Percentiles rank a stretch among this genome's conserved stretches.
Conservation (phyloP, 83 land plant species). For the Diphasiastrum complanatum region DNA sequence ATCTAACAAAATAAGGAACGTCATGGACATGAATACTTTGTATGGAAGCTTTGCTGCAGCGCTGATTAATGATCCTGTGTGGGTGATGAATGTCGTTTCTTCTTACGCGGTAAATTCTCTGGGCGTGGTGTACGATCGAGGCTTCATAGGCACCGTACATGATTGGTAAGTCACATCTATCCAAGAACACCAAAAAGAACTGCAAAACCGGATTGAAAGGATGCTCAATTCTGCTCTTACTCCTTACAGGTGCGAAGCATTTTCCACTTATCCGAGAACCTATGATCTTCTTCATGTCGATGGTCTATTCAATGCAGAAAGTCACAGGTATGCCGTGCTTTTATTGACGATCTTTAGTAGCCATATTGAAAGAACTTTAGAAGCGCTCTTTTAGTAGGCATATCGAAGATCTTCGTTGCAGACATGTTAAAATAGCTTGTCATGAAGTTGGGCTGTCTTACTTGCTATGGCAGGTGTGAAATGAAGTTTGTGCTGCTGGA, state of each 20-base stretch:
- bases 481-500: slow-evolving; percentile 43
- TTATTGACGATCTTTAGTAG: not conserved
- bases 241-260: slow-evolving; percentile 73
- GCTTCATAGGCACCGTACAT: slow-evolving; percentile 73
- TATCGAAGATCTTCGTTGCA: not conserved
- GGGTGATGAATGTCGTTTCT: slow-evolving; percentile 91
- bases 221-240: not conserved
- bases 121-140: slow-evolving; percentile 70
- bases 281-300: slow-evolving; percentile 43
- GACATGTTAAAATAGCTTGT: not conserved
- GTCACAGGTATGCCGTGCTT: slow-evolving; percentile 30
- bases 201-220: not conserved
- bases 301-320: slow-evolving; percentile 39
- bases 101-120: slow-evolving; percentile 68
- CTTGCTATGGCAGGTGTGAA: slow-evolving; percentile 27
- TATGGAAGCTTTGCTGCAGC: slow-evolving; percentile 82
- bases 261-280: slow-evolving; percentile 91
- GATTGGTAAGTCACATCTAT: slow-evolving; percentile 49
- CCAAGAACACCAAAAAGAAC: not conserved
- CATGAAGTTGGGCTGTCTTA: not conserved
- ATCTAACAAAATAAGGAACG: slow-evolving; percentile 61
- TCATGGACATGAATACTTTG: slow-evolving; percentile 92
- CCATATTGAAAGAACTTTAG: not conserved
- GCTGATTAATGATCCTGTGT: slow-evolving; percentile 47
- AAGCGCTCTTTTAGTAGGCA: not conserved